Base-by-base conservation (phyloP, 257 asterid genomes). In the Orobanche coerulescens region DNA sequence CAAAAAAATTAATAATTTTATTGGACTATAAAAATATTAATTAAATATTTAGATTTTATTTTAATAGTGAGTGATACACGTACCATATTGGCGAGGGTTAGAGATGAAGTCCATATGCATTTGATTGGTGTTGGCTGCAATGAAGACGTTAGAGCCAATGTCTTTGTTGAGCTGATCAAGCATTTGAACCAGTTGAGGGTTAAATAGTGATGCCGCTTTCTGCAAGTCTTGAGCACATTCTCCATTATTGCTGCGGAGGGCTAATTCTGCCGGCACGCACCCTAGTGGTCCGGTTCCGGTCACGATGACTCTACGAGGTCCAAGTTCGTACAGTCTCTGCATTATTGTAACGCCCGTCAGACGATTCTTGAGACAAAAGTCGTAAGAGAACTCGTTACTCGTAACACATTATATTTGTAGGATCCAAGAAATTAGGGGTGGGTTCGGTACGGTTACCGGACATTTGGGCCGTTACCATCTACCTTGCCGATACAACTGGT, bases 241-340 rank as follows among this genome's bases (percentile, higher is more conserved):
- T 0, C 97, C 98, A 0, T 62, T 67, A 13, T 1, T 20, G 10
- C 95, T 81, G 16, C 63, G 87, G n/a, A 14, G 58, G 0, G 96
- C 98, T 56, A 85, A 23, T 48, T 88, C 96, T 0, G 94, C 94
- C 0, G 98, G 98, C 51, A 82, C 95, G 48, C 98, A 91, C 12
- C 98, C 98, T 19, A 91, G 8, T 14, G 96, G 98, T 0, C 98
- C 98, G 1, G 88, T 80, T 1, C 98, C 98, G 0, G 96, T 91
- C 70, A 91, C 98, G 0, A 91, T n/a, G n/a, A 91, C 74, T 37
- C 86, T 64, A 0, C 82, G 84, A 6, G 88, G 76, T 11, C 98
- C 96, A 0, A 84, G 75, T 0, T 48, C 68, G 61, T 85, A 47
- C 25, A 91, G 37, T 16, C 70, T 78, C 96, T 90, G 72, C 64